phyloP scores from a whole-genome alignment of 2,329 filamentous ascomycete genomes.

The Fusarium dimerum region DNA sequence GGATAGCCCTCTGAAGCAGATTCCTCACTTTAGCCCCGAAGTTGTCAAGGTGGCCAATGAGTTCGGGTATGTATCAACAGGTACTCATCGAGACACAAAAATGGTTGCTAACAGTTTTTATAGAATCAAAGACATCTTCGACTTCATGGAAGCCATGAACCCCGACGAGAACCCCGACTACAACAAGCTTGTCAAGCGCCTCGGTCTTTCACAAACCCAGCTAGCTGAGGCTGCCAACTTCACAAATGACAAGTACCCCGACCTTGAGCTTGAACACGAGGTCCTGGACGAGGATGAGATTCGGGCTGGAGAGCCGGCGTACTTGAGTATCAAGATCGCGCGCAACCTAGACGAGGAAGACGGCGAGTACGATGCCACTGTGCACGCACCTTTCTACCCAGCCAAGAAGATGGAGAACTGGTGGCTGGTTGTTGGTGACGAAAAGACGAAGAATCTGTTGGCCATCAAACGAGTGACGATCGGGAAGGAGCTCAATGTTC shows the following conservation, averaged over 20 bases:
- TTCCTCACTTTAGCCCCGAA: constrained; percentile 87
- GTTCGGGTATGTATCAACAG: constrained; percentile 59
- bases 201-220: constrained; percentile 79
- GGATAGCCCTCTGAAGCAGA: constrained; percentile 95
- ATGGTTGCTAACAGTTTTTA: constrained; percentile 33
- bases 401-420: constrained; percentile 93
- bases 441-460: constrained; percentile 81
- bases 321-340: constrained; percentile 81
- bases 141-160: constrained; percentile 99
- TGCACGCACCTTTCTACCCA: constrained; percentile 95
- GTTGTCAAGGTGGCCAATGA: constrained; percentile 81
- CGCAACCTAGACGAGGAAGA: constrained; percentile 72
- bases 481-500: constrained; percentile 72
- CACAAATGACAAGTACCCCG: constrained; percentile 95
- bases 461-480: constrained; percentile 96
- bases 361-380: constrained; percentile 71
- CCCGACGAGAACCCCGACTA: constrained; percentile 89
- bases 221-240: constrained; percentile 89
- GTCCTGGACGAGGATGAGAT: constrained; percentile 80
- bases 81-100: neutral
- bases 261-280: constrained; percentile 87
- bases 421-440: constrained; percentile 96
- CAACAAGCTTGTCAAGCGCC: constrained; percentile 70
- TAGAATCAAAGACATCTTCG: constrained; percentile 89
- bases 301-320: constrained; percentile 76